phyloP scores from a whole-genome alignment of 2,329 filamentous ascomycete genomes.

The Epichloe aotearoae region DNA sequence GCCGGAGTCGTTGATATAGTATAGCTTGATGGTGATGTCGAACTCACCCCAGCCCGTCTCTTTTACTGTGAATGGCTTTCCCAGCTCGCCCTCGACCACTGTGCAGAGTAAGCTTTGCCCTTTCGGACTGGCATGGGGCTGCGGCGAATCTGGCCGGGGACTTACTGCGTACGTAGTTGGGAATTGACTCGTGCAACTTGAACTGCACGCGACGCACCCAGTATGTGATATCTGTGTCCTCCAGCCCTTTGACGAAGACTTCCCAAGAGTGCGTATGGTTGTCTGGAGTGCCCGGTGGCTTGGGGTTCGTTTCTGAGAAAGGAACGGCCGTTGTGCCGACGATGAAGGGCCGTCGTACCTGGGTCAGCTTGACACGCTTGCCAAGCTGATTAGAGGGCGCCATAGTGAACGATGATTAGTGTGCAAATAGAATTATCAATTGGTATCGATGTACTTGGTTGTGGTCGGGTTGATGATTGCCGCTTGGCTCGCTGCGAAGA shows the following conservation, averaged over 20 bases:
- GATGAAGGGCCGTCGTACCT: slow-evolving; percentile 53
- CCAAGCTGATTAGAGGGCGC: slow-evolving; percentile 44
- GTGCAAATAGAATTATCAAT: too few relatives aligned
- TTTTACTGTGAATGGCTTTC: slow-evolving; percentile 64
- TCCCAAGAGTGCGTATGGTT: slow-evolving; percentile 97
- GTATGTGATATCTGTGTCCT: slow-evolving; percentile 82
- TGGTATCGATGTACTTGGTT: too few relatives aligned
- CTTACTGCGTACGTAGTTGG: slow-evolving; percentile 71
- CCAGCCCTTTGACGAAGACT: slow-evolving; percentile 82
- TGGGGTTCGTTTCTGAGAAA: slow-evolving; percentile 69
- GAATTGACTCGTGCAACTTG: slow-evolving; percentile 94
- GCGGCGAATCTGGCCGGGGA: slow-evolving; percentile 5
- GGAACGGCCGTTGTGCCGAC: slow-evolving; percentile 70
- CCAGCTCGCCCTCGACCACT: slow-evolving; percentile 58
- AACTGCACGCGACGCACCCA: slow-evolving; percentile 97
- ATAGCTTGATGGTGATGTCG: slow-evolving; percentile 87
- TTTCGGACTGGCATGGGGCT: not conserved
- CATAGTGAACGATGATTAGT: slow-evolving; percentile 27
- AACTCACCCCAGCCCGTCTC: slow-evolving; percentile 99
- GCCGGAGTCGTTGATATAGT: slow-evolving; percentile 74
- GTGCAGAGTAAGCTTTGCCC: slow-evolving; percentile 1
- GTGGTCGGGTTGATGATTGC: too few relatives aligned
- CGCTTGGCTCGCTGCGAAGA: too few relatives aligned
- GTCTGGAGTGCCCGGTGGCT: slow-evolving; percentile 61
- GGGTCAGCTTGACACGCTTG: slow-evolving; percentile 52